Evolutionary conservation across 305 asterid species (phyloP).

Genomic region (Plantago rigida): DNA sequence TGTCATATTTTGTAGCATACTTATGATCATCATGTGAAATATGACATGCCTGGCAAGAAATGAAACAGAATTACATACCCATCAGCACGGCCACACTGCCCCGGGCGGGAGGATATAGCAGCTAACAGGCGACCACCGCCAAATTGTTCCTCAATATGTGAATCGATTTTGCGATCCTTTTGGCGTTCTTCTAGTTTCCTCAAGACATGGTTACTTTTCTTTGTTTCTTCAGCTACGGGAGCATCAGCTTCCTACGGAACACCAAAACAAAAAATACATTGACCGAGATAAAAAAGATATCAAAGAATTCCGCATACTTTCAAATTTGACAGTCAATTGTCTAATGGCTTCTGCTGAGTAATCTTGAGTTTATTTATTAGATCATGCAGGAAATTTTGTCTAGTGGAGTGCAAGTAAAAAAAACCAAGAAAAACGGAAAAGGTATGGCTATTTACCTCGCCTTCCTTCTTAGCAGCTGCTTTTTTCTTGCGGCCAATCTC

Average conservation of each 20-base stretch:
- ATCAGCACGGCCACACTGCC: slow-evolving; percentile 70
- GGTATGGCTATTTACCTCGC: slow-evolving; percentile 31
- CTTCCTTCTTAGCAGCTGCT: slow-evolving; percentile 51
- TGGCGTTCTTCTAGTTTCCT: slow-evolving; percentile 56
- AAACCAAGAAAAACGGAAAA: no score
- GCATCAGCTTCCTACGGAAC: slow-evolving; percentile 40
- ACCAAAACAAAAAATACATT: not conserved
- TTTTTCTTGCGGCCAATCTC: slow-evolving; percentile 72
- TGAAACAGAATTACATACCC: slow-evolving; percentile 37
- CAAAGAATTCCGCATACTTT: not conserved
- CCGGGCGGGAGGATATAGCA: slow-evolving; percentile 69
- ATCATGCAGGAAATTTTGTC: not conserved
- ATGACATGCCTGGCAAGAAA: not conserved
- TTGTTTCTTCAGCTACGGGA: slow-evolving; percentile 39
- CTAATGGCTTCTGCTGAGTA: not conserved
- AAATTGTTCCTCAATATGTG: slow-evolving; percentile 67
- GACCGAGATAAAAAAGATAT: not conserved
- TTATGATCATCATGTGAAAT: no score
- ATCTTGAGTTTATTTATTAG: no score
- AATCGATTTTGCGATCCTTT: slow-evolving; percentile 49
- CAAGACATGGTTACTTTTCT: slow-evolving; percentile 56
- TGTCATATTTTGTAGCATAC: not conserved
- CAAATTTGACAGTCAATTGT: not conserved
- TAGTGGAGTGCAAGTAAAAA: no score
- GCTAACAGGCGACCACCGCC: slow-evolving; percentile 63